Base-by-base conservation (phyloP, 208 protist genomes). In the Chromosphaera perkinsii region DNA sequence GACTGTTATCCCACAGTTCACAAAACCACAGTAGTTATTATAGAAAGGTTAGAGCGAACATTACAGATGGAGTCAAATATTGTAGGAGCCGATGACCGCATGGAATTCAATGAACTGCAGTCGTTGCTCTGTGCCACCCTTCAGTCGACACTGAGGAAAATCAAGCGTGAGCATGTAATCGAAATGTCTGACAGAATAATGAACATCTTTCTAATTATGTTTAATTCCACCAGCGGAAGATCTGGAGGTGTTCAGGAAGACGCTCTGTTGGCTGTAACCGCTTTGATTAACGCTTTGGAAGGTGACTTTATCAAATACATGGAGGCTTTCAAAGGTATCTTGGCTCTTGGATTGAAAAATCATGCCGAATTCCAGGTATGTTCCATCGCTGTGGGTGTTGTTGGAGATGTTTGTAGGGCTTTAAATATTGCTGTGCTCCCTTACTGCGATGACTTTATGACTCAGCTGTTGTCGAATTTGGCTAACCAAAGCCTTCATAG, bases 221-320 rank as follows among this genome's bases (percentile, higher is more conserved):
- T 54, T 12, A 14, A 27, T 12, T 31, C 49, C 12, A 27, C 49
- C 17, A 24, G 27, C 22, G n/a, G n/a, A n/a, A n/a, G n/a, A n/a
- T 14, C 10, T 14, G 14, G 29, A 17, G 43, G 42, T 36, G 59
- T 66, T 9, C 59, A 66, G 12, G 59, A 66, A 29, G 59, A 66
- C 54, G 59, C 59, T 4, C 59, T 66, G 32, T 48, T 39, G 24
- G 59, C 59, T 24, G 43, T 66, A 14, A 66, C 10, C 59, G n/a
- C 27, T 39, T 14, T 66, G 7, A 52, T 66, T 14, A 36, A 58
- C 9, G 29, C 17, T 29, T 14, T 66, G 43, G 59, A 66, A 17
- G n/a, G 36, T 24, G 59, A 54, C 43, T 66, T 66, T 54, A 29
- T 31, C 33, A 9, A 51, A 40, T 66, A 66, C 43, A 51, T 66